Evolutionary conservation across 2,329 filamentous ascomycete genomes (phyloP).

Genomic region (Xylariaceae sp.): DNA sequence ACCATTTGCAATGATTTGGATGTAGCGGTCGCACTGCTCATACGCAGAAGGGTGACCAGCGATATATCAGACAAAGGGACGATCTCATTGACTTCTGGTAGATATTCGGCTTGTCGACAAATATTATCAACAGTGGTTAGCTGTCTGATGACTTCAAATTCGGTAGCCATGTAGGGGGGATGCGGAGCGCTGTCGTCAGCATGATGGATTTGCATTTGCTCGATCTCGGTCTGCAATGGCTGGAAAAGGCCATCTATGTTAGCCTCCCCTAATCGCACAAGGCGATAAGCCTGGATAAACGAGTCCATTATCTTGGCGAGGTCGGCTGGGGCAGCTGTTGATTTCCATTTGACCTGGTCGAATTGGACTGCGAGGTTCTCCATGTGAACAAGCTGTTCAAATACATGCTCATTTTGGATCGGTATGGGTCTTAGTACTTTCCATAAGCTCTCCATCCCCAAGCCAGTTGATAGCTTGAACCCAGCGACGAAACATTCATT

Average conservation of each 20-base stretch:
- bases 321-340: conserved; percentile 57
- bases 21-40: conserved; percentile 47
- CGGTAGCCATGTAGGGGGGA: conserved; percentile 57
- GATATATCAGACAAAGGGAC: conserved; percentile 57
- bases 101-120: conserved; percentile 31
- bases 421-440: conserved; percentile 70
- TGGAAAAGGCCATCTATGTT: conserved; percentile 56
- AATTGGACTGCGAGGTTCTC: conserved; percentile 65
- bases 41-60: conserved; percentile 51
- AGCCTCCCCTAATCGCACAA: conserved; percentile 55
- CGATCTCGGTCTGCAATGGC: conserved; percentile 58
- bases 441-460: conserved; percentile 85
- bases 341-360: conserved; percentile 66
- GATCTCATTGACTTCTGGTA: conserved; percentile 46
- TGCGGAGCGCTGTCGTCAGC: conserved; percentile 43
- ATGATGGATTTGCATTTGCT: conserved; percentile 57
- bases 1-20: conserved; percentile 54
- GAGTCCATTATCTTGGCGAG: conserved; percentile 61
- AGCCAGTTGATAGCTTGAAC: conserved; percentile 76
- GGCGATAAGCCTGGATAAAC: conserved; percentile 61
- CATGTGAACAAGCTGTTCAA: conserved; percentile 58
- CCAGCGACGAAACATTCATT: conserved; percentile 68
- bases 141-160: conserved; percentile 66
- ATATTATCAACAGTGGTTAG: conserved; percentile 52
- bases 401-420: conserved; percentile 53